phyloP scores from a whole-genome alignment of 2,329 filamentous ascomycete species.

The Calonectria pauciramosa region DNA sequence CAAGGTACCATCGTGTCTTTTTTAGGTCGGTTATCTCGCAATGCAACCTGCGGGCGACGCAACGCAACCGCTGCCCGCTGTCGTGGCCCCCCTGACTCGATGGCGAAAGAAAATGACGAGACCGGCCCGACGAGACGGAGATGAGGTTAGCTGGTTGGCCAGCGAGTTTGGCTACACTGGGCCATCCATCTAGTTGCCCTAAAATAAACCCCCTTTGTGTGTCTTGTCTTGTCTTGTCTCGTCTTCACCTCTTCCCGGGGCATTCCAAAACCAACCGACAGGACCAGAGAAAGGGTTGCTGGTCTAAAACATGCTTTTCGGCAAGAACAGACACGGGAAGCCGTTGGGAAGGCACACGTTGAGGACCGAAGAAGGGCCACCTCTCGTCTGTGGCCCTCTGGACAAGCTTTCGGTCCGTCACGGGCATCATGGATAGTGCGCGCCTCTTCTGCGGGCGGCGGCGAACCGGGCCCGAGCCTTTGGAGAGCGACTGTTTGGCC shows the following conservation, averaged over 20 bases:
- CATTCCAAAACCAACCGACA: background rate
- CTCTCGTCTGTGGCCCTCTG: background rate
- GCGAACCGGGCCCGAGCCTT: background rate
- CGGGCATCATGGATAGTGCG: background rate
- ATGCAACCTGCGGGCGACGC: background rate
- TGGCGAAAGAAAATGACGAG: background rate
- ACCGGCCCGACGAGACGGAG: background rate
- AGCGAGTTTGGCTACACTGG: background rate
- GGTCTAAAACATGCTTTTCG: background rate
- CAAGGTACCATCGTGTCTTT: conserved; percentile 7
- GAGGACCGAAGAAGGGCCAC: conserved; percentile 6
- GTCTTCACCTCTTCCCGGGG: background rate
- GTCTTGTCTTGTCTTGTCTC: background rate
- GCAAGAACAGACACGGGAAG: background rate
- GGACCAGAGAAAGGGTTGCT: background rate
- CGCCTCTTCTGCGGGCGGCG: background rate
- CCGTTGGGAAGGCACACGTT: background rate
- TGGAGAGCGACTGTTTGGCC: background rate
- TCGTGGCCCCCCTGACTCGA: conserved; percentile 12
- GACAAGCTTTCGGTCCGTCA: conserved; percentile 5
- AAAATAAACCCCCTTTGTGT: background rate
- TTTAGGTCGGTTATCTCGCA: conserved; percentile 14
- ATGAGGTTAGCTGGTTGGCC: background rate
- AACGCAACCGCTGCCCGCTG: background rate
- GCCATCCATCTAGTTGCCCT: background rate